Evolutionary conservation across 106 monocot genomes (phyloP), one percentile per base, ranked within the genome.

Genomic region (Dactylorhiza incarnata): DNA sequence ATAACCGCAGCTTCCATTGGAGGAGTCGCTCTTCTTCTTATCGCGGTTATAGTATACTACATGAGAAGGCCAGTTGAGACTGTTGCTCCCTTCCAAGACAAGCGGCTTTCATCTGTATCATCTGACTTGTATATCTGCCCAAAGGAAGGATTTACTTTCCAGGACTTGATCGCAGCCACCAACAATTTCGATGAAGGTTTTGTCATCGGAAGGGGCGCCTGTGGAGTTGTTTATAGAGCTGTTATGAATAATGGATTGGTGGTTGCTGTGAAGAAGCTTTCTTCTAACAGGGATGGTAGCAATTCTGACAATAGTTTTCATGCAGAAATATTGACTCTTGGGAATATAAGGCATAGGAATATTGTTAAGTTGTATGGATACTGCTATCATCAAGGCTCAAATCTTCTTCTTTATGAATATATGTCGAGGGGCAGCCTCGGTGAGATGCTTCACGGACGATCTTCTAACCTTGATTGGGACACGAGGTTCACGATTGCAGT

Each of bases 281-380:
- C 84, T 17, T 90, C 96, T 4, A 89, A 96, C 26, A 81, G 93
- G 82, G 93, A 93, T 17, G 93, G 93, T 13, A 89, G 73, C 68
- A 83, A 86, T 68, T 70, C 80, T 10, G 96, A 96, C 48, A 96
- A 89, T 75, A 93, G 96, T 67, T 96, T 96, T 68, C 82, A 62
- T 1, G 96, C 96, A 44, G 96, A 96, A 82, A 93, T 96, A 68
- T 78, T 78, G 74, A 96, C 96, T 68, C 87, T 96, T 53, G 93
- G 96, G 49, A 96, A 96, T 72, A 93, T 96, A 72, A 80, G 96
- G 73, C 96, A 96, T 79, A 75, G 93, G 56, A 96, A 96, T 76
- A 96, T 96, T 63, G 93, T 96, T 20, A 96, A 96, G 82, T 72
- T 96, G 7, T 93, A 89, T 78, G 96, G 96, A 9, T 96, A 81